These are phyloP conservation scores for Xylariales sp. DNA, from an alignment of 2,329 filamentous ascomycete species.

Conservation along the genomic window DNA sequence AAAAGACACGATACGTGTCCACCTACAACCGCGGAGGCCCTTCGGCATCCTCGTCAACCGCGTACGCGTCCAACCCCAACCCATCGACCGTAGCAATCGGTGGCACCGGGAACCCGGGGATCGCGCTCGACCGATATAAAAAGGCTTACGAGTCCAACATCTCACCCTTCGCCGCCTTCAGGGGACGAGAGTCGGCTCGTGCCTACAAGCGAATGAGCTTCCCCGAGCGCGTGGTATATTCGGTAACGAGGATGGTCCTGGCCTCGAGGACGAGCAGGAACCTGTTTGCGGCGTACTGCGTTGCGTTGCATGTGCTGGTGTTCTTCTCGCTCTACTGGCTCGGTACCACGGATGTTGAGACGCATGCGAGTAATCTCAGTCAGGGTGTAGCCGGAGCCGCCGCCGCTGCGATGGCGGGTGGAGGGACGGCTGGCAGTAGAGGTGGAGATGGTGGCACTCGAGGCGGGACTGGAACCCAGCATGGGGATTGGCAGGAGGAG, in stretches of 20 bases:
- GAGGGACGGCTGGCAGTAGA: slow-evolving; percentile 27
- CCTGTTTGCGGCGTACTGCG: slow-evolving; percentile 86
- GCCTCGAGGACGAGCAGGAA: slow-evolving; percentile 88
- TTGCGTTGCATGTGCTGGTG: slow-evolving; percentile 81
- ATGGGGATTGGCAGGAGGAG: slow-evolving; percentile 62
- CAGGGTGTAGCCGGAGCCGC: slow-evolving; percentile 37
- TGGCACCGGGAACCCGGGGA: slow-evolving; percentile 52
- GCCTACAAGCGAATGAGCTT: slow-evolving; percentile 92
- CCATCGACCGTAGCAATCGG: slow-evolving; percentile 63
- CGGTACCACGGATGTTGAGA: slow-evolving; percentile 61
- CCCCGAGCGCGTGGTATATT: slow-evolving; percentile 85
- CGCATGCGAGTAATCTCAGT: slow-evolving; percentile 54
- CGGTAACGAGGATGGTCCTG: slow-evolving; percentile 83
- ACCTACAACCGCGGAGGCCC: slow-evolving; percentile 75
- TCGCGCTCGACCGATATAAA: slow-evolving; percentile 77
- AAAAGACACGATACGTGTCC: slow-evolving; percentile 95
- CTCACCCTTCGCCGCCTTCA: slow-evolving; percentile 91
- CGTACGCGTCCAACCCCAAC: slow-evolving; percentile 64
- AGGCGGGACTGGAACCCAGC: slow-evolving; percentile 24
- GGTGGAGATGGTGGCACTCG: slow-evolving; percentile 26
- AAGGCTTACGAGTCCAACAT: slow-evolving; percentile 93
- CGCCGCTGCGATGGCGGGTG: slow-evolving; percentile 39
- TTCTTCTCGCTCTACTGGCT: slow-evolving; percentile 85
- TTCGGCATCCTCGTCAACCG: slow-evolving; percentile 59
- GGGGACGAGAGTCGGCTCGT: slow-evolving; percentile 84